Base-by-base conservation (phyloP, 2,329 filamentous ascomycete species). In the Exserohilum turcica region DNA sequence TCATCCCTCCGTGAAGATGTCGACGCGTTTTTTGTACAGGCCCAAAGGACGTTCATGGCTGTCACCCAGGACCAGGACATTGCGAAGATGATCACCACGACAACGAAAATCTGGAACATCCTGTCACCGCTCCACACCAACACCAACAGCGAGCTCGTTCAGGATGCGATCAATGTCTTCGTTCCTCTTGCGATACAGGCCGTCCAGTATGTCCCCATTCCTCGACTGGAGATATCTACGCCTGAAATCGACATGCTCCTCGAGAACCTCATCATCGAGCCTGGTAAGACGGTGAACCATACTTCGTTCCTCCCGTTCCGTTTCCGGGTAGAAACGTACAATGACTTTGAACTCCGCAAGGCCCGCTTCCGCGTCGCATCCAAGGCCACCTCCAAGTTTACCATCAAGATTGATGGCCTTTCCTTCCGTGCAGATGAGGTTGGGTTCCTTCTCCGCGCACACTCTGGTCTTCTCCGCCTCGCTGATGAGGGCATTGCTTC, bases 211-310 rank as follows among this genome's bases (percentile, higher is more conserved):
- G 78, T 97, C 3, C 93, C 93, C 0, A 94, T 97, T 46, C 92
- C 92, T 0, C 87, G 93, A 4, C 76, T 97, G n/a, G 93, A 97
- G 73, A 80, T 97, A 5, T 89, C 90, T 0, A 89, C 88, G 3
- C 92, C 92, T 0, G 86, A 90, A 29, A 81, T 96, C 48, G 92
- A 97, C 64, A 82, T 97, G 5, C 78, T 97, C 1, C 78, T 97
- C 2, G 93, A 97, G 70, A 97, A 96, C 60, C 80, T 97, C 28
- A 89, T 97, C 54, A 81, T 97, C 28, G 91, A 97, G 68, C 93
- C 93, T 0, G 93, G 93, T 6, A 82, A 82, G 52, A 95, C 91
- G 0, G 82, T 96, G 65, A 93, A 96, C 71, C 79, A 88, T 57
- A 91, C 89, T 3, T 96, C 92, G 0, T 97, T 97, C 79, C 80